Percentiles rank a stretch among this genome's conserved stretches.
Evolutionary conservation across 129 eudicot species (phyloP).

Genomic region (Escallonia rubra): DNA sequence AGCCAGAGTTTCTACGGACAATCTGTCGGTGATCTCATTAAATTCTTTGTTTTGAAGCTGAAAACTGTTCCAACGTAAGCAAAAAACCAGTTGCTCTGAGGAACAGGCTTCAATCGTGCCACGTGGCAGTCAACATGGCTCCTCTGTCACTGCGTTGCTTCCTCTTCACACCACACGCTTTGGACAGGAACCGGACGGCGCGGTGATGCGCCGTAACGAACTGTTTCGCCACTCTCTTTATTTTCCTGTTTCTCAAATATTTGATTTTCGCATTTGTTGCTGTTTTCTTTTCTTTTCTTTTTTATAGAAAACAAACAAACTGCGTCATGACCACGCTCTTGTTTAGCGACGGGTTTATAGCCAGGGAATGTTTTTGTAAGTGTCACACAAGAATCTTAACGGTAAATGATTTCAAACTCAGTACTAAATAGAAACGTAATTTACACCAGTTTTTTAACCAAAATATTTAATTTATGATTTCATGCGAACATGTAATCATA

Average conservation of each 20-base stretch:
- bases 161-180: constrained; percentile 18
- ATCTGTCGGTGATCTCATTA: too few relatives aligned
- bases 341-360: too few relatives aligned
- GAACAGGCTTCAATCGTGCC: not conserved
- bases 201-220: constrained; percentile 9
- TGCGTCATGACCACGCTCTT: too few relatives aligned
- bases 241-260: not conserved
- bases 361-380: too few relatives aligned
- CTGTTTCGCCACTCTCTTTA: not conserved
- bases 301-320: not conserved
- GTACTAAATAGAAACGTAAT: too few relatives aligned
- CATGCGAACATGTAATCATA: too few relatives aligned
- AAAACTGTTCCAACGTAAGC: not conserved
- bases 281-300: not conserved
- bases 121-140: not conserved
- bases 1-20: too few relatives aligned
- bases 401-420: too few relatives aligned
- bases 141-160: not conserved
- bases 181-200: constrained; percentile 17
- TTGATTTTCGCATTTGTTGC: too few relatives aligned
- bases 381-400: too few relatives aligned
- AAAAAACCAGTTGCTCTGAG: not conserved
- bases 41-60: not conserved
- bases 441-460: too few relatives aligned
- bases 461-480: too few relatives aligned